Base-by-base conservation (phyloP, 2,329 filamentous ascomycete genomes). In the Cladosporium sp. region DNA sequence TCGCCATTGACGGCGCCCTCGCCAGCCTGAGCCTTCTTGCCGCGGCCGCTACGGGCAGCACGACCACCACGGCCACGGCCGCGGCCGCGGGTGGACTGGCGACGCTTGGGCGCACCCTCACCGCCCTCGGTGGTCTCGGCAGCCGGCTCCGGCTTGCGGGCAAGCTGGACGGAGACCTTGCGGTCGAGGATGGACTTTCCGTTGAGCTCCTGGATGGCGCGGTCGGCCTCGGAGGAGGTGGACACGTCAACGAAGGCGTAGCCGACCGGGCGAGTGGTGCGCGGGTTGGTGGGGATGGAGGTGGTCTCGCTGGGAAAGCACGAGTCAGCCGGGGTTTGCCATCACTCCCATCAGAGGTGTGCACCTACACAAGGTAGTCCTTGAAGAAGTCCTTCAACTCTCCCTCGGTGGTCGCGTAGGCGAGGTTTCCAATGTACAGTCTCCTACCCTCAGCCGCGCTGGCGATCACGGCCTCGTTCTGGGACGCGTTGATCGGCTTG, bases 361-460 rank as follows among this genome's bases (percentile, higher is more conserved):
- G 54, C 58, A 88, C 92, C 83, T 83, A 98, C 93, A 98, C 89
- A 81, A 93, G 87, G 83, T 95, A 97, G 77, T 86, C 88, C 83
- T 93, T 92, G 87, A 98, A 98, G 84, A 98, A 98, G 68, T 93
- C 88, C 83, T 95, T 95, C 83, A 98, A 89, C 86, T 96, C 90
- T 86, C 88, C 93, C 88, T 97, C 93, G 75, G 90, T 95, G 85
- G 93, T 97, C 86, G 92, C 91, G 77, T 98, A 98, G 70, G 93
- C 93, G 84, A 98, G 88, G 83, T 98, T 98, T 82, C 93, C 93
- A 81, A 98, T 97, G 81, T 98, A 98, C 70, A 98, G 87, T 80
- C 93, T 89, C 81, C 93, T 89, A 75, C 93, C 92, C 82, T 98
- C 93, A 76, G 92, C 91, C 75, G 93, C 93, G 79, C 90, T 95